These are phyloP conservation scores for Tuber indicum DNA, from an alignment of 495 filamentous ascomycete genomes.

Conservation along the genomic window DNA sequence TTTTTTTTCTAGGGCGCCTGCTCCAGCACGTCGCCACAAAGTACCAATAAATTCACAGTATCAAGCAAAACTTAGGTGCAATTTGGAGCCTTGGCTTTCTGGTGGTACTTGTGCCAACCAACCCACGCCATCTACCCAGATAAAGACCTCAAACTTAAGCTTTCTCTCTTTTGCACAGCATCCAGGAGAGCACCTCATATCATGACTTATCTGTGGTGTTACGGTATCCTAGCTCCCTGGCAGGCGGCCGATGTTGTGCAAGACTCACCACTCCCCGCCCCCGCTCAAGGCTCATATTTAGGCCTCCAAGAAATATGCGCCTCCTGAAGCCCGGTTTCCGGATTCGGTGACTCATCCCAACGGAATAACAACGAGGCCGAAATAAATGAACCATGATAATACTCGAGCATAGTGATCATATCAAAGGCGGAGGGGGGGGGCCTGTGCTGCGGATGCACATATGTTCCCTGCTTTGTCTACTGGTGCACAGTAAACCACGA, in stretches of 20 bases:
- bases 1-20: not conserved
- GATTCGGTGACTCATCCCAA: not conserved
- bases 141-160: not conserved
- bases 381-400: not conserved
- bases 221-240: not conserved
- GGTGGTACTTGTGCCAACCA: not conserved
- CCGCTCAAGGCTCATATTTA: conserved; percentile 1
- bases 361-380: not conserved
- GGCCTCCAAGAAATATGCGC: not conserved
- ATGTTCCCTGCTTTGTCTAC: not conserved
- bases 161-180: not conserved
- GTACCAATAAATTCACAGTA: no score
- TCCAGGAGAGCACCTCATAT: not conserved
- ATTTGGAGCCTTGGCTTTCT: not conserved
- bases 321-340: not conserved
- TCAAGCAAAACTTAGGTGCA: not conserved
- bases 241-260: not conserved
- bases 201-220: not conserved
- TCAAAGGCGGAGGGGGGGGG: not conserved
- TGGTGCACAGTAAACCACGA: not conserved
- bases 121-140: not conserved
- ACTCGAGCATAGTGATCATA: not conserved
- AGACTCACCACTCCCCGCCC: not conserved
- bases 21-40: not conserved
- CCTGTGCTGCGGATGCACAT: not conserved